Evolutionary conservation across 2,329 filamentous ascomycete genomes (phyloP).

Genomic region (Cordyceps cateniannulata): DNA sequence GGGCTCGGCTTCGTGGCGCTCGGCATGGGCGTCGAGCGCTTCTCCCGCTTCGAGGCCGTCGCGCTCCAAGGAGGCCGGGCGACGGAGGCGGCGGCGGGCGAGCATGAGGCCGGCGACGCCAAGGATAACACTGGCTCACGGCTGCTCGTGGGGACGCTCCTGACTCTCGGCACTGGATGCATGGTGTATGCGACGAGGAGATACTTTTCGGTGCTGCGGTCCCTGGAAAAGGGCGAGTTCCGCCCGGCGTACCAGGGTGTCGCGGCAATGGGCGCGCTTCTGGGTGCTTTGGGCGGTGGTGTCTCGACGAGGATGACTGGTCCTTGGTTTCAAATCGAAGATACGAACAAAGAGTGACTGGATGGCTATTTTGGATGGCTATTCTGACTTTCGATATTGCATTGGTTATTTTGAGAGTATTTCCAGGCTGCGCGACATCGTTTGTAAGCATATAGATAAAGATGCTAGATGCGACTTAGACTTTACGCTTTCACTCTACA

Average conservation of each 20-base stretch:
- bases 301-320: slow-evolving; percentile 15
- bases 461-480: background rate
- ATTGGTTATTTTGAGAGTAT: background rate
- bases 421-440: background rate
- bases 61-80: slow-evolving; percentile 12
- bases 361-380: background rate
- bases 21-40: slow-evolving; percentile 41
- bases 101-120: slow-evolving; percentile 8
- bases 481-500: background rate
- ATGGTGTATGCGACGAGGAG: slow-evolving; percentile 40
- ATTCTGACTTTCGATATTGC: background rate
- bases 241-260: slow-evolving; percentile 25
- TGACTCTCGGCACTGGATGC: slow-evolving; percentile 37
- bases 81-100: background rate
- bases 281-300: slow-evolving; percentile 25
- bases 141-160: slow-evolving; percentile 33
- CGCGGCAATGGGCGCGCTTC: slow-evolving; percentile 23
- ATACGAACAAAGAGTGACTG: background rate
- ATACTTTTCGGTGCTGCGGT: slow-evolving; percentile 38
- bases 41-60: slow-evolving; percentile 37
- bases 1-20: slow-evolving; percentile 46
- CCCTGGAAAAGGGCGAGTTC: slow-evolving; percentile 35
- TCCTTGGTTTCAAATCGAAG: background rate
- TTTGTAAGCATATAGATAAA: background rate
- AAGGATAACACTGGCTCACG: slow-evolving; percentile 14